Percentiles rank a stretch among this genome's conserved stretches.
phyloP scores from a whole-genome alignment of 1,284 basidiomycete genomes.

The Chiua sp. region DNA sequence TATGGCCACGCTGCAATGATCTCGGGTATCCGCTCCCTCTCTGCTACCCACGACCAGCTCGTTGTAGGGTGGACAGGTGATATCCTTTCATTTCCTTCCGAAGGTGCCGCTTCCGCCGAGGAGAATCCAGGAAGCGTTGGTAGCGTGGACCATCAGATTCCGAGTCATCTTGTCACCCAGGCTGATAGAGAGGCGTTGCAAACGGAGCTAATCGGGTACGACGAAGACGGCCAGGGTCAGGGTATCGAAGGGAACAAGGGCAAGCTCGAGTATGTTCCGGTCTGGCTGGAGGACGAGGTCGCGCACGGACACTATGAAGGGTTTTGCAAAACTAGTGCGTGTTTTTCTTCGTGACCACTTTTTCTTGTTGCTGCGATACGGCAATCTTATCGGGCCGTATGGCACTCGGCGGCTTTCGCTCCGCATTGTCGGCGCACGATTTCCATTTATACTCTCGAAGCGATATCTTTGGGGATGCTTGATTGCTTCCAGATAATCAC shows the following conservation, averaged over 20 bases:
- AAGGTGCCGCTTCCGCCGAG: conserved; percentile 26
- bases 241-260: conserved; percentile 26
- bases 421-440: conserved; percentile 2
- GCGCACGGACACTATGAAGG: conserved; percentile 96
- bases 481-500: conserved; percentile 12
- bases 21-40: conserved; percentile 88
- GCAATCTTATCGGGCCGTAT: conserved; percentile 21
- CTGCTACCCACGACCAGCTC: conserved; percentile 85
- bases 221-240: conserved; percentile 57
- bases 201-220: conserved; percentile 61
- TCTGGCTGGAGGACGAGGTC: conserved; percentile 91
- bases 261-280: conserved; percentile 80
- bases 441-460: conserved; percentile 17
- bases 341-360: not conserved
- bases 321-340: conserved; percentile 96
- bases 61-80: conserved; percentile 97
- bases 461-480: not conserved
- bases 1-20: conserved; percentile 97
- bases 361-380: not conserved
- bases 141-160: conserved; percentile 25
- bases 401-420: not conserved
- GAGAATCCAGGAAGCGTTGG: conserved; percentile 12
- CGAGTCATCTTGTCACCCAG: conserved; percentile 54
- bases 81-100: conserved; percentile 54
- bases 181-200: conserved; percentile 69